Conservation (phyloP, 441 rosid genomes). For the Adansonia madagascariensis region DNA sequence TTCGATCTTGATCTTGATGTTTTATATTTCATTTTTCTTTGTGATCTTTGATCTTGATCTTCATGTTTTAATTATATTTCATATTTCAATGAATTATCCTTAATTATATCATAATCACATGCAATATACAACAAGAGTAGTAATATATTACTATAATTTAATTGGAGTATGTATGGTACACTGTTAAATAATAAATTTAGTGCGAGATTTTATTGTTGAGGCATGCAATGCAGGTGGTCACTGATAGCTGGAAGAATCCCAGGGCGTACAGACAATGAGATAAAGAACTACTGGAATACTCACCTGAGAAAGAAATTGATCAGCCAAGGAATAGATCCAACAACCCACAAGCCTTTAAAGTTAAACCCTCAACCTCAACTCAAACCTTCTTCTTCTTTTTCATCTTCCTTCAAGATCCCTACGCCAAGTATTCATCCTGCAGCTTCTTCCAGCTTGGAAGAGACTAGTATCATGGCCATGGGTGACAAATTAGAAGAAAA, state of each 20-base stretch:
- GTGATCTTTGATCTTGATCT: neutral
- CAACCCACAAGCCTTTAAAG: constrained; percentile 13
- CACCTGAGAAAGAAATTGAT: no score
- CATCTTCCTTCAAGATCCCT: constrained; percentile 13
- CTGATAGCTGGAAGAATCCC: constrained; percentile 24
- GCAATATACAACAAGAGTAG: no score
- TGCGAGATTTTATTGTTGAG: neutral
- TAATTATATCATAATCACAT: no score
- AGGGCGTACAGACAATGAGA: constrained; percentile 25
- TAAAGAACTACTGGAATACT: neutral
- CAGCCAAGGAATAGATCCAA: no score
- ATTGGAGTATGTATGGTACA: neutral
- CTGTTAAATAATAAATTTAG: neutral
- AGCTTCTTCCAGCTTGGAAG: constrained; percentile 6
- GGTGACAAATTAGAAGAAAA: neutral
- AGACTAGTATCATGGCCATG: no score
- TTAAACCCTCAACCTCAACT: neutral
- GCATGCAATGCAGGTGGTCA: constrained; percentile 17
- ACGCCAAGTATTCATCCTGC: neutral
- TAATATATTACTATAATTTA: no score
- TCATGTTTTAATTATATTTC: neutral
- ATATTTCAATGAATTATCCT: neutral
- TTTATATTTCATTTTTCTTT: neutral
- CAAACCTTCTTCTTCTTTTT: neutral
- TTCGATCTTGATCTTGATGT: neutral